Base-by-base conservation (phyloP, 1,139 yeast genomes). In the Blastobotrys petasosporus region DNA sequence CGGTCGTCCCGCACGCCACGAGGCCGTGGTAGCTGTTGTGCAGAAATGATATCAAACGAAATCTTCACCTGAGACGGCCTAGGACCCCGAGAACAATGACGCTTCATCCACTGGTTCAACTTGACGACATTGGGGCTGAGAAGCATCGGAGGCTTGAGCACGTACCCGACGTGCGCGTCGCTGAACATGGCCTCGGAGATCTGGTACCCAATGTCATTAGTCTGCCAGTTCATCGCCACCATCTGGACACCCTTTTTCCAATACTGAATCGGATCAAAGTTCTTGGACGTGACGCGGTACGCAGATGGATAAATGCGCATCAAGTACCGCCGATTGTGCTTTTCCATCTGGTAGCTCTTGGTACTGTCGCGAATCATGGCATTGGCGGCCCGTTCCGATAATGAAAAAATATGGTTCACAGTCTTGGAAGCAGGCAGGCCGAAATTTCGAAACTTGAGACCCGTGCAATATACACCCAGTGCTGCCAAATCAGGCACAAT, bases 211-310 rank as follows among this genome's bases (percentile, higher is more conserved):
- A 79, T 53, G 60, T 92, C 98, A 62, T 79, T 83, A 0, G 95
- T 84, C 64, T 92, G 98, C 97, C 97, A 94, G 60, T 92, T 92
- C 1, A 95, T 81, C 0, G 98, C 97, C 2, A 86, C 97, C 88
- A 94, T 78, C 60, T 92, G 98, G 3, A 76, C 82, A 0, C 99
- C 99, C 44, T 76, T 71, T 41, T 73, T 71, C 98, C 99, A 92
- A 58, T 78, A 87, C 0, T 66, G 66, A 4, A 85, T 67, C 0
- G 98, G 97, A 38, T 75, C 74, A 59, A 86, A 90, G 58, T 92
- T 92, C 3, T 87, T 73, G 1, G 96, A 87, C 45, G 73, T 81
- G 49, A 86, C 73, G 41, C 97, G 69, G 48, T 79, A 75, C 10
- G 80, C 81, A 0, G 94, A 81, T 0, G 99, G 99, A 61, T 94